phyloP scores from a whole-genome alignment of 2,329 filamentous ascomycete species.

The Nothophaeocryptopus gaeumannii region DNA sequence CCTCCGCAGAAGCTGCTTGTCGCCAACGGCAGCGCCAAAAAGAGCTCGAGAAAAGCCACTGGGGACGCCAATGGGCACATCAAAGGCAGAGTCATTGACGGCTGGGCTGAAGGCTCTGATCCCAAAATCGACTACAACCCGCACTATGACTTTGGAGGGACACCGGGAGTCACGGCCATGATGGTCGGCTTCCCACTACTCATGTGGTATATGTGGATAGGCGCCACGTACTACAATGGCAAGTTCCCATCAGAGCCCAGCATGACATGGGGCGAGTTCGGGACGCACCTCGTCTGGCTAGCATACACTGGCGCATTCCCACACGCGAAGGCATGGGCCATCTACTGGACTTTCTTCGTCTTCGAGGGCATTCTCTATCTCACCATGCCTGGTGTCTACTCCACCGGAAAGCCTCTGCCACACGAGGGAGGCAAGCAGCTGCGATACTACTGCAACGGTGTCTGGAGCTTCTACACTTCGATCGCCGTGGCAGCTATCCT shows the following conservation, averaged over 20 bases:
- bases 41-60: conserved; percentile 26
- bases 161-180: conserved; percentile 73
- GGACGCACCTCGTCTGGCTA: conserved; percentile 65
- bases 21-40: conserved; percentile 7
- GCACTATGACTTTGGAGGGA: conserved; percentile 80
- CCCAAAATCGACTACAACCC: conserved; percentile 47
- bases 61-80: conserved; percentile 37
- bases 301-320: conserved; percentile 85
- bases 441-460: conserved; percentile 89
- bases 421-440: conserved; percentile 82
- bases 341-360: conserved; percentile 92
- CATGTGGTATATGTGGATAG: conserved; percentile 99
- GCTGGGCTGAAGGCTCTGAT: conserved; percentile 37
- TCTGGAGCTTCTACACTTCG: conserved; percentile 83
- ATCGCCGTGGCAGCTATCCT: conserved; percentile 67
- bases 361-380: conserved; percentile 82
- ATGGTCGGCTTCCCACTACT: conserved; percentile 91
- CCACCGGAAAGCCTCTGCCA: conserved; percentile 81
- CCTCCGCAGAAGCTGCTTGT: conserved; percentile 14
- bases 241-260: conserved; percentile 61
- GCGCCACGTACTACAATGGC: conserved; percentile 87
- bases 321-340: conserved; percentile 75
- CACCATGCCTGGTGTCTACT: conserved; percentile 79
- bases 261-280: conserved; percentile 64
- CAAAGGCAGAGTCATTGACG: conserved; percentile 41